phyloP scores from a whole-genome alignment of 148 eudicot genomes.

The Mesembryanthemum crystallinum region DNA sequence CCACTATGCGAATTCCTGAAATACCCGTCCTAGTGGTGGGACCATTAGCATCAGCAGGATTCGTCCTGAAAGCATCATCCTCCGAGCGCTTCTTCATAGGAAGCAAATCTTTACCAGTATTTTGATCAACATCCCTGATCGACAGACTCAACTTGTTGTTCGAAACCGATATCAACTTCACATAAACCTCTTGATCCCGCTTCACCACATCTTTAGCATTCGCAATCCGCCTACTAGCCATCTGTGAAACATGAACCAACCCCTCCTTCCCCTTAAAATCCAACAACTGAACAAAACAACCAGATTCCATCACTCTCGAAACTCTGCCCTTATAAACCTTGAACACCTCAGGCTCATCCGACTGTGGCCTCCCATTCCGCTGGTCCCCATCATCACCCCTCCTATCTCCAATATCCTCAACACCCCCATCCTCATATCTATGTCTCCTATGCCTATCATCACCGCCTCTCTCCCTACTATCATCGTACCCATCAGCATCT shows the following conservation, averaged over 20 bases:
- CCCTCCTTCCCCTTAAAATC: slow-evolving; percentile 84
- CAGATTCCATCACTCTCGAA: slow-evolving; percentile 71
- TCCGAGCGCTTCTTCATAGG: slow-evolving; percentile 57
- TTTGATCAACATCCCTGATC: slow-evolving; percentile 89
- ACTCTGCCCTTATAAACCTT: slow-evolving; percentile 80
- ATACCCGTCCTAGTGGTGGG: slow-evolving; percentile 55
- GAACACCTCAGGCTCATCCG: slow-evolving; percentile 58
- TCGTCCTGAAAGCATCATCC: slow-evolving; percentile 44
- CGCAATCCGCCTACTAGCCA: slow-evolving; percentile 66
- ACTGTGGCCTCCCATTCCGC: slow-evolving; percentile 20
- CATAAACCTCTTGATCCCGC: slow-evolving; percentile 84
- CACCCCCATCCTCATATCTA: neutral
- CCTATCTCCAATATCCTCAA: neutral
- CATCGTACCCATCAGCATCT: too few relatives aligned
- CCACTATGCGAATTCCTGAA: slow-evolving; percentile 67
- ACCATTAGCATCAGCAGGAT: slow-evolving; percentile 44
- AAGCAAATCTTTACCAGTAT: slow-evolving; percentile 70
- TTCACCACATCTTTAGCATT: slow-evolving; percentile 78
- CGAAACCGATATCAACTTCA: slow-evolving; percentile 68
- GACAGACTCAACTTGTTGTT: slow-evolving; percentile 76
- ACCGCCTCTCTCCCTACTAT: neutral
- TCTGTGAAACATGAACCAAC: slow-evolving; percentile 79
- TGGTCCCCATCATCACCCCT: slow-evolving; percentile 29
- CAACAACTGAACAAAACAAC: slow-evolving; percentile 74
- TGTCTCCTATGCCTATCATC: neutral